phyloP scores from a whole-genome alignment of 2,329 filamentous ascomycete genomes.

The Arachnopeziza araneosa region DNA sequence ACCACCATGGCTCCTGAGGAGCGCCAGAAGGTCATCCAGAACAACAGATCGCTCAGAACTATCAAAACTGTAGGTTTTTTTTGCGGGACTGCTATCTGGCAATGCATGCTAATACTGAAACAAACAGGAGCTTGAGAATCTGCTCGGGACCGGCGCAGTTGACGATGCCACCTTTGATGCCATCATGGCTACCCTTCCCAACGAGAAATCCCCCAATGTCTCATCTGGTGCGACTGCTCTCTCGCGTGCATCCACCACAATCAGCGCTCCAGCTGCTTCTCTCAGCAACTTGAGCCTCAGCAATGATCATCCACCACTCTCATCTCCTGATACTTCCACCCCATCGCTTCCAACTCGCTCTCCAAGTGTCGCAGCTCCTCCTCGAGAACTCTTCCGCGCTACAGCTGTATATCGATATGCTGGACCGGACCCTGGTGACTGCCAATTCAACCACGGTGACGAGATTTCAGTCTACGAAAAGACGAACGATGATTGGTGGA shows the following conservation, averaged over 20 bases:
- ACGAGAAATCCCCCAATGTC: conserved; percentile 52
- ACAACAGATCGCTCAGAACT: conserved; percentile 30
- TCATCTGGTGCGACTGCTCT: conserved; percentile 20
- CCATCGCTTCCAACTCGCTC: conserved; percentile 31
- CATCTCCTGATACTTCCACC: conserved; percentile 27
- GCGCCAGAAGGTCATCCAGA: conserved; percentile 30
- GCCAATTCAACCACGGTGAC: conserved; percentile 77
- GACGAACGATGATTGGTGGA: conserved; percentile 98
- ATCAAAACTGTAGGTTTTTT: conserved; percentile 30
- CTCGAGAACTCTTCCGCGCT: conserved; percentile 62
- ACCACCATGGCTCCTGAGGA: conserved; percentile 26
- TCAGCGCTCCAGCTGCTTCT: conserved; percentile 26
- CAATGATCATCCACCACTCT: conserved; percentile 1
- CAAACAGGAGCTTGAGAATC: conserved; percentile 77
- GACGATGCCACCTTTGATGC: conserved; percentile 67
- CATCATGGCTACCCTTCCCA: conserved; percentile 69
- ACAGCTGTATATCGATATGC: conserved; percentile 80
- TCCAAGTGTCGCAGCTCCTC: conserved; percentile 30
- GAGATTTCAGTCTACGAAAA: conserved; percentile 76
- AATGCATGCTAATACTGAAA: conserved; percentile 10
- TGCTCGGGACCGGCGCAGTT: conserved; percentile 78
- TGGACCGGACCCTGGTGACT: conserved; percentile 73
- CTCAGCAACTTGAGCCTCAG: conserved; percentile 17
- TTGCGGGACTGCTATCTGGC: not conserved
- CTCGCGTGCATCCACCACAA: conserved; percentile 35